Base-by-base conservation (phyloP, 495 filamentous ascomycete genomes). In the Aeminium ludgeri region DNA sequence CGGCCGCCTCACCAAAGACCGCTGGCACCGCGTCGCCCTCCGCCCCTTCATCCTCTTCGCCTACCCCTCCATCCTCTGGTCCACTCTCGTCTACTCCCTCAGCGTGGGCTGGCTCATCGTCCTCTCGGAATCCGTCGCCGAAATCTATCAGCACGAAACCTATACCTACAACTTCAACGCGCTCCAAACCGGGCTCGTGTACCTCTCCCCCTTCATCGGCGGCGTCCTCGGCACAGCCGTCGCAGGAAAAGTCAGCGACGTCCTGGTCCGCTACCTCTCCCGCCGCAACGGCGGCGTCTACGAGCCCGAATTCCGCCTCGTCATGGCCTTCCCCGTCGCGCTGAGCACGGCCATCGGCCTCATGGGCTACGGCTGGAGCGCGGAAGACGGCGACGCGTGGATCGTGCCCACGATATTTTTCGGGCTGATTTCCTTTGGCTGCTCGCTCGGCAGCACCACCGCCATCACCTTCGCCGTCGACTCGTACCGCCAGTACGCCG, bases 21-120 rank as follows among this genome's bases (percentile, higher is more conserved):
- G 65, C 10, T 97, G 86, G 86, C 58, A 73, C 48, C 74, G 74
- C 40, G 80, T 80, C 4, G 77, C 75, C 10, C 18, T 76, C 8
- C 74, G 86, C 6, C 89, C 89, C 6, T 77, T 95, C 34, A 74
- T 94, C 34, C 67, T 95, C 5, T 92, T 78, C 54, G 70, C 74
- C 1, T 95, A 95, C 54, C 89, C 89, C 0, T 69, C 82, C 0
- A 80, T 97, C 11, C 72, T 97, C 17, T 97, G 87, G 87, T 87
- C 81, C 29, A 65, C 85, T 0, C 67, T 81, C 0, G 75, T 95
- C 23, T 97, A 97, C 57, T 63, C 85, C 0, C 74, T 89, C 48
- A 85, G 81, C 3, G 72, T 95, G n/a, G 86, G 87, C 13, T 95
- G 87, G 89, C 65, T 97, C 33, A 93, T 97, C 44, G 81, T 95